Base-by-base conservation (phyloP, 2,329 filamentous ascomycete genomes). In the Xylariaceae sp. region DNA sequence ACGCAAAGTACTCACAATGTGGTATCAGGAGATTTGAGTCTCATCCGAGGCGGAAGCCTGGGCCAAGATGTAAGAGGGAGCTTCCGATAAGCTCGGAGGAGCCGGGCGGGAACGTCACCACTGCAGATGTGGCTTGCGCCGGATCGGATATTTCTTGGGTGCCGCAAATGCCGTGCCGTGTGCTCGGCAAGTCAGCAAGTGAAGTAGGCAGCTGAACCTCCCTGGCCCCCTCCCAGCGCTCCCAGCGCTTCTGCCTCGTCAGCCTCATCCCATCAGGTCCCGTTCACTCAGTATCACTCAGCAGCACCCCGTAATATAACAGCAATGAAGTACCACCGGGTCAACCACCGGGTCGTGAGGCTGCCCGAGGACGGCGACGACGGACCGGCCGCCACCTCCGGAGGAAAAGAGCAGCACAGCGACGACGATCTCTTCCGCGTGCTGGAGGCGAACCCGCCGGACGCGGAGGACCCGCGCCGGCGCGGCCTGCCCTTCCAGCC, bases 401-500 rank as follows among this genome's bases (percentile, higher is more conserved):
- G n/a, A n/a, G n/a, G n/a, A n/a, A n/a, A n/a, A n/a, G n/a, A n/a
- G n/a, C 21, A 23, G 12, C 8, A 8, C 8, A 23, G 21, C 21
- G 21, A 35, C 1, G 1, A 2, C 13, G 21, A 36, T 23, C 45
- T 50, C 12, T 32, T 28, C n/a, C 19, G 33, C 12, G 44, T 49
- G 2, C 40, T 52, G 5, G 32, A 37, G 24, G 37, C 35, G 3
- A 46, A 51, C 32, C 37, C 48, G 4, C 49, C 49, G 4, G 46
- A 52, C 28, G 12, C 25, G 1, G 14, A 18, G 7, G 49, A 52
- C 17, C 14, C 40, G 3, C 36, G 33, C 7, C 50, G 47, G 33
- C 39, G 42, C n/a, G 35, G 15, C 4, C 41, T 52, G 19, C 47
- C 49, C 3, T 50, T 52, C 37, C 47, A 51, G 33, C 49, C 49